A percentile compares a stretch with the other conserved stretches of the same genome.
Evolutionary conservation across 768 basidiomycete genomes (phyloP).

Genomic region (Lentinula lateritia): DNA sequence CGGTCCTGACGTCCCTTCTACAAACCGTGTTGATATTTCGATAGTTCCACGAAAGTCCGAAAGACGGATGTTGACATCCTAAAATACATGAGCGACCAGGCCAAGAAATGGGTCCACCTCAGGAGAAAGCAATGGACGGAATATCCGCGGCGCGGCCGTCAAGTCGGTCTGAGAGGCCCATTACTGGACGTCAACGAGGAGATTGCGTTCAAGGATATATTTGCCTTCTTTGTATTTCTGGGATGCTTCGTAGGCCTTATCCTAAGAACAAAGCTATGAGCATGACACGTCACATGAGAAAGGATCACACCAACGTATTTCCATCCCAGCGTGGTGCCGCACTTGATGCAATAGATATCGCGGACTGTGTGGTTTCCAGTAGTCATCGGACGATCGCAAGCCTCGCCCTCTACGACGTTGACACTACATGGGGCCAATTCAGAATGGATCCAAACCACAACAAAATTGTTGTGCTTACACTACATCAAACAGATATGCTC

Average conservation of each 20-base stretch:
- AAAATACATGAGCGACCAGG: constrained; percentile 13
- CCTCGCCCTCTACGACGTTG: constrained; percentile 86
- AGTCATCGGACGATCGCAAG: constrained; percentile 92
- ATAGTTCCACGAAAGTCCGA: background rate
- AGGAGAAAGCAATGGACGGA: constrained; percentile 9
- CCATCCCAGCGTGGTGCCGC: constrained; percentile 85
- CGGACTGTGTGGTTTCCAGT: constrained; percentile 95
- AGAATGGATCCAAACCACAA: constrained; percentile 10
- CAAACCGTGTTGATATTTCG: constrained; percentile 1
- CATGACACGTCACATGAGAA: constrained; percentile 2
- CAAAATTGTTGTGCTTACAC: constrained; percentile 55
- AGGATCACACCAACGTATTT: constrained; percentile 78
- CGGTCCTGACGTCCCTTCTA: background rate
- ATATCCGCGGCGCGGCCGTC: background rate
- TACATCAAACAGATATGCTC: constrained; percentile 89
- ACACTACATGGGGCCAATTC: constrained; percentile 47
- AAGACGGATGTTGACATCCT: constrained; percentile 1
- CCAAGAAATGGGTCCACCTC: constrained; percentile 8
- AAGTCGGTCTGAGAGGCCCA: constrained; percentile 8
- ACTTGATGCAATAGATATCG: constrained; percentile 93
- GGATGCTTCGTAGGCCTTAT: constrained; percentile 80
- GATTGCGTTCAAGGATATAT: constrained; percentile 93
- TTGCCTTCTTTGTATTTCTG: constrained; percentile 99
- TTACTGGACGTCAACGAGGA: constrained; percentile 82
- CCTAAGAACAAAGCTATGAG: constrained; percentile 41